These are phyloP conservation scores for Solanum virginianum DNA, from an alignment of 257 asterid genomes.

Conservation along the genomic window DNA sequence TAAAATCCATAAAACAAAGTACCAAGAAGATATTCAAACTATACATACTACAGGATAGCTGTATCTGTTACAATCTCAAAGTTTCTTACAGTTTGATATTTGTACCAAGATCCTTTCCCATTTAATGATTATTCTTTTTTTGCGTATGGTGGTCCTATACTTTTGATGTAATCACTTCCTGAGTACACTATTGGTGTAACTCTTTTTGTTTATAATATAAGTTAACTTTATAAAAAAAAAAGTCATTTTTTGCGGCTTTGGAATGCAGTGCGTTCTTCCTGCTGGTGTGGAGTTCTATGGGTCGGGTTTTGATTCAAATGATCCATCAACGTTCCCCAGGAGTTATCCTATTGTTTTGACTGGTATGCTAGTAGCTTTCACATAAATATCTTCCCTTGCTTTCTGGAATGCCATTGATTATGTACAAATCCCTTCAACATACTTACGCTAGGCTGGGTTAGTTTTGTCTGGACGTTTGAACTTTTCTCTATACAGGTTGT, in stretches of 20 bases:
- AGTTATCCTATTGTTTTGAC: constrained; percentile 84
- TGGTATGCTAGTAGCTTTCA: constrained; percentile 14
- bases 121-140: neutral
- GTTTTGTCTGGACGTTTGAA: neutral
- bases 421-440: neutral
- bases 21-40: neutral
- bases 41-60: neutral
- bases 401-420: neutral
- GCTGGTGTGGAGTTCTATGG: constrained; percentile 72
- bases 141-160: neutral
- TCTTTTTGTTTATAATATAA: too few species aligned
- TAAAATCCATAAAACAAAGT: neutral
- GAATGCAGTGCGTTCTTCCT: constrained; percentile 63
- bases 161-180: too few species aligned
- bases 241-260: neutral
- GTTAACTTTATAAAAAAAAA: too few species aligned
- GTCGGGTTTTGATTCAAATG: constrained; percentile 38
- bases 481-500: neutral
- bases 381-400: neutral
- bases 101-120: neutral
- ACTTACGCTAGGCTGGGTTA: neutral
- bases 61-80: neutral
- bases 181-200: too few species aligned
- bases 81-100: neutral
- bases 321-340: constrained; percentile 42